A percentile compares a stretch with the other conserved stretches of the same genome.
phyloP scores from a whole-genome alignment of 345 rosid species.

The Gossypium rotundifolium region DNA sequence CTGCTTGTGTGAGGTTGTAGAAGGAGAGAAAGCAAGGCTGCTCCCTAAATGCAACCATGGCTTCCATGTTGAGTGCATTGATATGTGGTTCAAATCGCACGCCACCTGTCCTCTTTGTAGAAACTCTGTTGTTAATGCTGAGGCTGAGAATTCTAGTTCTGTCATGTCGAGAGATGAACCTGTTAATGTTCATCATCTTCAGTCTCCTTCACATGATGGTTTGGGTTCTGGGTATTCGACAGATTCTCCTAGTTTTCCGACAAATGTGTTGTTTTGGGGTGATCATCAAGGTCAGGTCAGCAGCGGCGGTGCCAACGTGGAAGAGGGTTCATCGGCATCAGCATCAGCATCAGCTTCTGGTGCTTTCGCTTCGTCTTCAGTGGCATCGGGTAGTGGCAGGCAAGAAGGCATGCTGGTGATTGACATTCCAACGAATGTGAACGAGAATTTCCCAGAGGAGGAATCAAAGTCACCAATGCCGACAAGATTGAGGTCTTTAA shows the following conservation, averaged over 20 bases:
- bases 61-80: constrained; percentile 92
- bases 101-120: constrained; percentile 88
- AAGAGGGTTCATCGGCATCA: constrained; percentile 31
- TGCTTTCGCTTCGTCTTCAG: constrained; percentile 14
- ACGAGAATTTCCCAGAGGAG: constrained; percentile 44
- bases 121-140: constrained; percentile 38
- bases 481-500: constrained; percentile 69
- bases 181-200: constrained; percentile 22
- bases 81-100: constrained; percentile 94
- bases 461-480: constrained; percentile 71
- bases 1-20: constrained; percentile 71
- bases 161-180: constrained; percentile 20
- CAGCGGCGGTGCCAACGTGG: constrained; percentile 41
- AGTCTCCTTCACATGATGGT: constrained; percentile 28
- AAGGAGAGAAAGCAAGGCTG: constrained; percentile 68
- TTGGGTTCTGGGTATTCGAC: constrained; percentile 31
- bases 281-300: constrained; percentile 62
- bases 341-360: constrained; percentile 22
- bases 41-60: constrained; percentile 79
- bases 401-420: constrained; percentile 37
- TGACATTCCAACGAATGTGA: constrained; percentile 40
- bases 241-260: constrained; percentile 67
- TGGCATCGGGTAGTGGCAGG: constrained; percentile 10
- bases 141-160: constrained; percentile 12
- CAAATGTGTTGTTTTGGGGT: constrained; percentile 89